Evolutionary conservation across 495 filamentous ascomycete genomes (phyloP).

Genomic region (Hyaloscypha hepaticicola): DNA sequence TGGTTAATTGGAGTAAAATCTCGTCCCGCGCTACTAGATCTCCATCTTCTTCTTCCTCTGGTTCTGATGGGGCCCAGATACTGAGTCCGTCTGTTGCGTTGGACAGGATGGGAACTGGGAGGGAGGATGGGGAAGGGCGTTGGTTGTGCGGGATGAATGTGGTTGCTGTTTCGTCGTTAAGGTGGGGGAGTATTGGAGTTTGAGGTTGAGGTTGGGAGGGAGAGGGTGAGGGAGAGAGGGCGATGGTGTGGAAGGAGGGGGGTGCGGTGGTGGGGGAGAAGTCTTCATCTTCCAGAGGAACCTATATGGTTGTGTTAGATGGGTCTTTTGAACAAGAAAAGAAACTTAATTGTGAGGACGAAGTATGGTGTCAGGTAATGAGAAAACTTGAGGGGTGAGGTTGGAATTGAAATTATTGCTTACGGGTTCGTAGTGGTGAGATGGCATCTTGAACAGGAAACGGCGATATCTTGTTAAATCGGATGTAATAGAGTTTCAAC

Average conservation of each 20-base stretch:
- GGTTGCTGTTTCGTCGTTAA: neutral
- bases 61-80: conserved; percentile 1
- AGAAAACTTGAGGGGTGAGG: neutral
- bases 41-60: neutral
- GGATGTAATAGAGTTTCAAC: too few relatives aligned
- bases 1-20: neutral
- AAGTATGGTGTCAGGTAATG: neutral
- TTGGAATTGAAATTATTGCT: neutral
- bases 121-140: neutral
- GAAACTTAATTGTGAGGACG: neutral
- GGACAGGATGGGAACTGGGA: neutral
- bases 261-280: conserved; percentile 2
- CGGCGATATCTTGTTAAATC: neutral
- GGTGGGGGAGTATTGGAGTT: neutral
- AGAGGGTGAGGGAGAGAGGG: neutral
- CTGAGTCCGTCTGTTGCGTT: conserved; percentile 6
- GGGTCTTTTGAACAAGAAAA: neutral
- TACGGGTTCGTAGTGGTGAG: neutral
- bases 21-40: neutral
- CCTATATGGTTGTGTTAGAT: neutral
- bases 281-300: neutral
- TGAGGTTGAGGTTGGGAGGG: neutral
- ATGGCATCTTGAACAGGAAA: neutral
- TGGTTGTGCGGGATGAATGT: conserved; percentile 1
- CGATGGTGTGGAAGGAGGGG: conserved; percentile 5